Base-by-base conservation (phyloP, 441 rosid genomes). In the Cnidoscolus chayamansa region DNA sequence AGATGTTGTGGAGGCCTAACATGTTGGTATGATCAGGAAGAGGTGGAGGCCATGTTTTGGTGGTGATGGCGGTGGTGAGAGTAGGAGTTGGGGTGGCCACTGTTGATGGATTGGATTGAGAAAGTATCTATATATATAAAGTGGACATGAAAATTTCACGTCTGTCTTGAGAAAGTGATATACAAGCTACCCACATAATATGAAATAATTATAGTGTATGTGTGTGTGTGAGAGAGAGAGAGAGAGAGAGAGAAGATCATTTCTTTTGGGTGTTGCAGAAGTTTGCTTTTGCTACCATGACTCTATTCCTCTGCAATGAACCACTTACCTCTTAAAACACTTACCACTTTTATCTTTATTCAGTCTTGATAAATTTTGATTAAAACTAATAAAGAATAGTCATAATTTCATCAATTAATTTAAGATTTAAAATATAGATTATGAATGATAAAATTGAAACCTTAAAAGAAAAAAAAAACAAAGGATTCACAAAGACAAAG, bases 1-100 rank as follows among this genome's bases (percentile, higher is more conserved):
- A 61, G 75, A 87, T 81, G 83, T 89, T 90, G 69, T 81, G 87
- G 35, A 88, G 88, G 59, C 89, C 87, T 55, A 91, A 53, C 93
- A 89, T 89, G 89, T 65, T 78, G 68, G 78, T 63, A 43, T 68
- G 80, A 65, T 78, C 78, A 71, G 63, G 35, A 20, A 69, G 49
- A 19, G 59, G 65, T 5, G 72, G 63, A 4, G 72, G 79, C 76
- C 77, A 76, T 76, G 61, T 19, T 74, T n/a, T 74, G 69, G 72
- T 49, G 69, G 67, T 47, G 49, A 35, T 47, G 66, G 63, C 11
- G 43, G 30, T 54, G 40, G 55, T 48, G 57, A 51, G 35, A 62
- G 49, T 20, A 7, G 12, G 35, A 31, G 54, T 37, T 32, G 65
- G 63, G 62, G 53, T 79, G 71, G 80, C 80, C 80, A 79, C 75